These are phyloP conservation scores for Dissophora globulifera DNA, from an alignment of 192 early-diverging fungal species.

Conservation along the genomic window DNA sequence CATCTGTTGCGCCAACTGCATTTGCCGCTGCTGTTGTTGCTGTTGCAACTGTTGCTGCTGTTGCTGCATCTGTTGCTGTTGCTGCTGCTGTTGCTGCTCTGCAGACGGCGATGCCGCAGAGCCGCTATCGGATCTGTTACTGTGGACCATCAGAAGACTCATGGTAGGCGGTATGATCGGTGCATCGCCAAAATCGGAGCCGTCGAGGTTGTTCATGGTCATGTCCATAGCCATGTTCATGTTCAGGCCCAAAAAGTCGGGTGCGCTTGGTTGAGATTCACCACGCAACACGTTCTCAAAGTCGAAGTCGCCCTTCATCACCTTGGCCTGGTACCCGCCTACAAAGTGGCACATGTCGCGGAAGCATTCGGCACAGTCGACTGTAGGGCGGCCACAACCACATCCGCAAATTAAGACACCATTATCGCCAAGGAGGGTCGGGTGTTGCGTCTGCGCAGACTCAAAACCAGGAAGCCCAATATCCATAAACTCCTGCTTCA, in stretches of 20 bases:
- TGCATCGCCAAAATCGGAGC: slow-evolving; percentile 11
- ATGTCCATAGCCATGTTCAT: slow-evolving; percentile 27
- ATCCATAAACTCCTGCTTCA: slow-evolving; percentile 25
- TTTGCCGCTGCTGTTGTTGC: slow-evolving; percentile 20
- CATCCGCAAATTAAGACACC: slow-evolving; percentile 52
- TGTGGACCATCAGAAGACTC: slow-evolving; percentile 38
- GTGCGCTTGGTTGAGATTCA: too few relatives aligned
- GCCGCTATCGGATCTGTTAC: neutral
- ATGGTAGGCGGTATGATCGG: slow-evolving; percentile 30
- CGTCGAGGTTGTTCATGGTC: slow-evolving; percentile 5
- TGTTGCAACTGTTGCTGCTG: slow-evolving; percentile 9
- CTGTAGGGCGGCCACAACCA: slow-evolving; percentile 48
- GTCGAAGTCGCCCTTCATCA: slow-evolving; percentile 42
- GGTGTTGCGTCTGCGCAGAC: slow-evolving; percentile 42
- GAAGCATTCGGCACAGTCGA: slow-evolving; percentile 47
- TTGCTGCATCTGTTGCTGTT: slow-evolving; percentile 11
- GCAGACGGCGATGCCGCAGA: neutral
- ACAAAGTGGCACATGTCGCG: slow-evolving; percentile 50
- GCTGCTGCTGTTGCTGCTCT: slow-evolving; percentile 7
- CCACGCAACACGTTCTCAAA: slow-evolving; percentile 7
- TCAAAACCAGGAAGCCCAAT: slow-evolving; percentile 21
- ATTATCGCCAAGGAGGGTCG: slow-evolving; percentile 28
- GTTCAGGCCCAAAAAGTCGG: slow-evolving; percentile 22
- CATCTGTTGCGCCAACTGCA: slow-evolving; percentile 40
- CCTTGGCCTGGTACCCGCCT: slow-evolving; percentile 36